Evolutionary conservation across 129 eudicot genomes (phyloP).

Genomic region (Lonicera japonica): DNA sequence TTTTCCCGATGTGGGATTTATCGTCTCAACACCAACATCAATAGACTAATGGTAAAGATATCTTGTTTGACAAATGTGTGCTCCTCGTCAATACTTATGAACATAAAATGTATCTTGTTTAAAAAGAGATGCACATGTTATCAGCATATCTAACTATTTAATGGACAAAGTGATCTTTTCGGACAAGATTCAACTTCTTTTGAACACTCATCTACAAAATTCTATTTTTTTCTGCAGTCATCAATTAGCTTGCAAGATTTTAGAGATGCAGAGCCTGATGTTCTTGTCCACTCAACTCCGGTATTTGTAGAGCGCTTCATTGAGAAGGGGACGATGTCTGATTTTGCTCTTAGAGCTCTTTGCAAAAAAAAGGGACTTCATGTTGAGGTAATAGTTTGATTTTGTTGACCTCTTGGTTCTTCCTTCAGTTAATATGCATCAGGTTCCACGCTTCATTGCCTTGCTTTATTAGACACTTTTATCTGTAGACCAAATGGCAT

Average conservation of each 20-base stretch:
- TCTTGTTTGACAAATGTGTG: no score
- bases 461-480: neutral
- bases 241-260: conserved; percentile 51
- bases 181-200: neutral
- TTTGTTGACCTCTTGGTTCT: neutral
- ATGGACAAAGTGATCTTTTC: neutral
- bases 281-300: conserved; percentile 57
- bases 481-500: neutral
- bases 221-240: conserved; percentile 36
- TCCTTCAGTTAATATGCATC: neutral
- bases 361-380: conserved; percentile 69
- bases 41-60: no score
- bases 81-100: no score
- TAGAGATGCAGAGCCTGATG: conserved; percentile 70
- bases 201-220: no score
- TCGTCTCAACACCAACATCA: no score
- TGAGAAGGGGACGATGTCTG: conserved; percentile 31
- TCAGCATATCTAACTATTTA: neutral
- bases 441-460: neutral
- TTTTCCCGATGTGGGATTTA: no score
- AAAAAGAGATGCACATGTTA: neutral
- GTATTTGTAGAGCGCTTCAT: conserved; percentile 43
- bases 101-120: neutral
- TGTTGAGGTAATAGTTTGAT: conserved; percentile 46
- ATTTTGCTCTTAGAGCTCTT: conserved; percentile 57